Percentiles rank a stretch among this genome's conserved stretches.
These are phyloP conservation scores for Neltuma alba DNA, from an alignment of 306 rosid genomes.

Conservation along the genomic window DNA sequence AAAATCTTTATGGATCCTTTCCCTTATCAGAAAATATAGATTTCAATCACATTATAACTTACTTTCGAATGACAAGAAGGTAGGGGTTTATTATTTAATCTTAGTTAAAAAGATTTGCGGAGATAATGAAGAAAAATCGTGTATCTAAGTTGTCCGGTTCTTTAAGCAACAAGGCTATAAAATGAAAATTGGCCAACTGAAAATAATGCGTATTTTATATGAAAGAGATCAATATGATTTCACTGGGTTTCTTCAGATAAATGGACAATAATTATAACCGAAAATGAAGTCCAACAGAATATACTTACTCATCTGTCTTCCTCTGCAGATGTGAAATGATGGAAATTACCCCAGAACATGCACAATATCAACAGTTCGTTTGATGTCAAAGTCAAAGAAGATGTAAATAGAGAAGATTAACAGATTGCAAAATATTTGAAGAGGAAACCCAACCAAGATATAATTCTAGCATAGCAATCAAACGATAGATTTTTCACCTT, in stretches of 20 bases:
- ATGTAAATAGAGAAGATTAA: background rate
- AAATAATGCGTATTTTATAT: background rate
- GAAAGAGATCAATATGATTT: background rate
- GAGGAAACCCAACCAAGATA: slow-evolving; percentile 7
- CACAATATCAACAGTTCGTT: slow-evolving; percentile 52
- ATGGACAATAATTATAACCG: slow-evolving; percentile 47
- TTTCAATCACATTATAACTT: background rate
- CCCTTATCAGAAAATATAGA: background rate
- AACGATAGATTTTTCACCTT: slow-evolving; percentile 60
- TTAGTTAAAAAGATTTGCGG: background rate
- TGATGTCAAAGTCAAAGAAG: slow-evolving; percentile 16
- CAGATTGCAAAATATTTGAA: slow-evolving; percentile 16
- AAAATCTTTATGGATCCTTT: background rate
- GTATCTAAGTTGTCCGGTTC: background rate
- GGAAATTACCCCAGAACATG: slow-evolving; percentile 45
- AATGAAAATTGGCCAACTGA: background rate
- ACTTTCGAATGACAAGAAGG: background rate
- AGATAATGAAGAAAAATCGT: background rate
- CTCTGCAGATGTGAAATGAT: slow-evolving; percentile 62
- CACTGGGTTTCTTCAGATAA: background rate
- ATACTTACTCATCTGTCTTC: slow-evolving; percentile 95
- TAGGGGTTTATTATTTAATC: background rate
- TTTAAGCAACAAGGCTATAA: background rate
- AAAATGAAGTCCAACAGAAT: slow-evolving; percentile 18
- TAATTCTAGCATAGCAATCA: slow-evolving; percentile 13